Base-by-base conservation (phyloP, 1,139 yeast species). In the Wickerhamomyces sp. region DNA sequence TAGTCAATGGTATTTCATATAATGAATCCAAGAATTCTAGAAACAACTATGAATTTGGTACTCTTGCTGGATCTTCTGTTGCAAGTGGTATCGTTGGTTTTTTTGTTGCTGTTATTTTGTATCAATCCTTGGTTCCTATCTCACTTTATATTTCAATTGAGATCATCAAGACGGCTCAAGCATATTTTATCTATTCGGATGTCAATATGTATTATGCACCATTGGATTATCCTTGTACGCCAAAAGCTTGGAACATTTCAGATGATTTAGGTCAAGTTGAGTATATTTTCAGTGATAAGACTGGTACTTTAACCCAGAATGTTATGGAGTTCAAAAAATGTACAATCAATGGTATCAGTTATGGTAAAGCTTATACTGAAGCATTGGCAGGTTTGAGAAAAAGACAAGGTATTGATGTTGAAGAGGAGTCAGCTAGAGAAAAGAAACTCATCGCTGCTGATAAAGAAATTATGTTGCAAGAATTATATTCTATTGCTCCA, bases 241-340 rank as follows among this genome's bases (percentile, higher is more conserved):
- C 99, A 9, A 91, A 93, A 63, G 78, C 96, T 0, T 93, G 99
- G 99, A 89, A 86, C 62, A 91, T 93, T 45, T 89, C 97, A 11
- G 99, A 93, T 68, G 99, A 93, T 65, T 73, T 93, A 60, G 99
- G 99, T 32, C 99, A 93, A 67, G 86, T 93, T 57, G 98, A 93
- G 65, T 93, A 91, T 62, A 82, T 93, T 40, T 93, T 93, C 66
- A 87, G 96, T 61, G 99, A 93, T 67, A 93, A 93, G 66, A 93
- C 99, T 1, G 99, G 99, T 49, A 93, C 99, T 0, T 73, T 93
- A 57, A 93, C 99, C 2, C 98, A 91, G 64, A 93, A 93, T 62
- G 87, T 91, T 37, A 93, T 93, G 99, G 97, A 91, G 65, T 91
- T 91, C 68, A 89, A 89, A 59, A 93, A 93, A 64, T 87, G 96